Evolutionary conservation across 352 stramenopile genomes (phyloP).

Genomic region (Phytophthora cactorum): DNA sequence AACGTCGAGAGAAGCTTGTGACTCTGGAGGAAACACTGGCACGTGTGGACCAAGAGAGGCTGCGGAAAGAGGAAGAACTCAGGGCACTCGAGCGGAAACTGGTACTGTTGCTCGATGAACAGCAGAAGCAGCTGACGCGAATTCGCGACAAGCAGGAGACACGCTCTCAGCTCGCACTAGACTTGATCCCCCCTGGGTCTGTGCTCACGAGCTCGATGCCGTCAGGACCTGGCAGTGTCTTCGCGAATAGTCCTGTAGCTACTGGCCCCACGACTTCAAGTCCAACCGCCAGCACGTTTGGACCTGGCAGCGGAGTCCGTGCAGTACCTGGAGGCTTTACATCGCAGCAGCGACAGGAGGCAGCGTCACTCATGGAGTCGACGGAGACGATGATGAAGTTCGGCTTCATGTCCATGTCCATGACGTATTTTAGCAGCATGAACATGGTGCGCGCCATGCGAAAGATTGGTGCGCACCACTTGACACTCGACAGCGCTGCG

Average conservation of each 20-base stretch:
- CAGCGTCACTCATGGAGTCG: slow-evolving; percentile 93
- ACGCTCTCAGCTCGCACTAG: slow-evolving; percentile 55
- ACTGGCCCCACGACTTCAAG: slow-evolving; percentile 25
- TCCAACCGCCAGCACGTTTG: slow-evolving; percentile 7
- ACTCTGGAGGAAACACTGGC: slow-evolving; percentile 89
- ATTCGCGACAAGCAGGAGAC: slow-evolving; percentile 66
- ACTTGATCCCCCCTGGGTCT: slow-evolving; percentile 38
- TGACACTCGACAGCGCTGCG: slow-evolving; percentile 86
- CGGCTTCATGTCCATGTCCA: slow-evolving; percentile 97
- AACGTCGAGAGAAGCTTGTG: slow-evolving; percentile 90
- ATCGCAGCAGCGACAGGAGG: slow-evolving; percentile 90
- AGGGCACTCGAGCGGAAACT: slow-evolving; percentile 94
- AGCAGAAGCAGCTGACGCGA: slow-evolving; percentile 92
- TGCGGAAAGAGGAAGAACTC: slow-evolving; percentile 94
- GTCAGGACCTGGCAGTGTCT: slow-evolving; percentile 18
- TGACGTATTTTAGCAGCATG: slow-evolving; percentile 97
- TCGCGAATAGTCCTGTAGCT: slow-evolving; percentile 33
- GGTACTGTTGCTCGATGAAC: slow-evolving; percentile 94
- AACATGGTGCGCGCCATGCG: slow-evolving; percentile 98
- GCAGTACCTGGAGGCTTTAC: slow-evolving; percentile 42
- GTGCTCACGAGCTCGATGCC: slow-evolving; percentile 13
- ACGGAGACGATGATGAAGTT: slow-evolving; percentile 99
- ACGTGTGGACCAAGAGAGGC: slow-evolving; percentile 82
- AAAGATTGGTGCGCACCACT: slow-evolving; percentile 92
- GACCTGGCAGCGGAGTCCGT: slow-evolving; percentile 3